Evolutionary conservation across 768 basidiomycete species (phyloP).

Genomic region (Leccinum fibrillosum): DNA sequence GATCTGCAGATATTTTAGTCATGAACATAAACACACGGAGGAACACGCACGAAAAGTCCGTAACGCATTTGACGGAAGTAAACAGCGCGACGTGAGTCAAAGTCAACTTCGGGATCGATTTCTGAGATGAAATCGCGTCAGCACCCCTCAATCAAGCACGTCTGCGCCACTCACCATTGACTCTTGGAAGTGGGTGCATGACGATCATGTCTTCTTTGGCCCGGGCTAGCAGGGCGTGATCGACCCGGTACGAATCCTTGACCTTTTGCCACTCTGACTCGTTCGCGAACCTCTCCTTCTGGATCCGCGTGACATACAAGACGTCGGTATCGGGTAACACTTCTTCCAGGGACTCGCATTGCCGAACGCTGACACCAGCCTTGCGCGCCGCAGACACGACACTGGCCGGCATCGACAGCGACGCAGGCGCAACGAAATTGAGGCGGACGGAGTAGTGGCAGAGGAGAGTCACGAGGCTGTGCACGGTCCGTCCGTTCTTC

Average conservation of each 20-base stretch:
- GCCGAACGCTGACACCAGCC: slow-evolving; percentile 73
- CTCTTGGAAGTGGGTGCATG: slow-evolving; percentile 97
- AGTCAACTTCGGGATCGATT: slow-evolving; percentile 98
- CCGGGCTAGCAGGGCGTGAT: slow-evolving; percentile 88
- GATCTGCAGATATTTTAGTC: slow-evolving; percentile 39
- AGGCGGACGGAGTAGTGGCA: slow-evolving; percentile 90
- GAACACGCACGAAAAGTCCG: slow-evolving; percentile 82
- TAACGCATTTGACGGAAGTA: slow-evolving; percentile 99
- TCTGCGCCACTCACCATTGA: slow-evolving; percentile 59
- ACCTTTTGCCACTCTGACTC: slow-evolving; percentile 86
- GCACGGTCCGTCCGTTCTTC: slow-evolving; percentile 97
- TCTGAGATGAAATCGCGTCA: slow-evolving; percentile 47
- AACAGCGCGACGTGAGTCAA: slow-evolving; percentile 88
- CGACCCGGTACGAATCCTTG: slow-evolving; percentile 89
- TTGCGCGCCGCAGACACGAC: slow-evolving; percentile 83
- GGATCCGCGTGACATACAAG: slow-evolving; percentile 92
- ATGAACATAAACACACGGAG: not conserved
- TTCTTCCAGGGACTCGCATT: slow-evolving; percentile 87
- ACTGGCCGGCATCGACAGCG: slow-evolving; percentile 83
- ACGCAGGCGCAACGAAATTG: slow-evolving; percentile 90
- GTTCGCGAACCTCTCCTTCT: slow-evolving; percentile 87
- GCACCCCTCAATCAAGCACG: not conserved
- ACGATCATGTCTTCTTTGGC: slow-evolving; percentile 98
- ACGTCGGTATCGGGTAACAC: slow-evolving; percentile 93
- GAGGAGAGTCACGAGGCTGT: slow-evolving; percentile 89